Base-by-base conservation (phyloP, 257 asterid species). In the Hygrophila difformis region DNA sequence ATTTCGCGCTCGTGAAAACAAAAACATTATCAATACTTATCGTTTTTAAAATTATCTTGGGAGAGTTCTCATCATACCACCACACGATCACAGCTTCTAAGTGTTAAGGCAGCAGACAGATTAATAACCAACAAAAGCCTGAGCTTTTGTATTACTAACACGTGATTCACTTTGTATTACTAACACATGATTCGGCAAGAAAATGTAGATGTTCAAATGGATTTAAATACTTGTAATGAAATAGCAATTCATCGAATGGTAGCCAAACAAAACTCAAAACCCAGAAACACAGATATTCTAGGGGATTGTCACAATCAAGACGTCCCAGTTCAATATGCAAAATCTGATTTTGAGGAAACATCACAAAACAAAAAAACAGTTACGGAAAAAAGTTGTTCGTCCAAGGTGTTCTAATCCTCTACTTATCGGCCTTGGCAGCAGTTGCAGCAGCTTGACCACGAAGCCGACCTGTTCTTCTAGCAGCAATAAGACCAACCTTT, bases 401-500 rank as follows among this genome's bases (percentile, higher is more conserved):
- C 39, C 20, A n/a, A 5, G 18, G 39, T n/a, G 55, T 38, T 21
- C 62, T 43, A 54, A 42, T 51, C 49, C 15, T 35, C 68, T n/a
- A n/a, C 68, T 82, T 72, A 3, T 82, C 79, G n/a, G 83, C 55
- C 24, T 78, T 82, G n/a, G 86, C 57, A 38, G 89, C 86, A 6
- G 81, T 57, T 8, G 85, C 79, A 4, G 93, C 88, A 20, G 86
- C 83, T 71, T 76, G 89, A 42, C 94, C 91, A 33, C 87, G 74
- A 35, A 73, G 86, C 39, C 91, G 91, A 61, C 94, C 94, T 17
- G 94, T 78, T 60, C 94, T 76, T 39, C 87, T 71, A 3, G 91
- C 91, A 50, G 84, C 91, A 71, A 82, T 73, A 21, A 78, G 94
- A 66, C 91, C 91, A 43, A 78, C 94, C 73, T 82, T 82, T 47